Evolutionary conservation across 768 basidiomycete species (phyloP), one percentile per base, ranked within the genome.

Genomic region (Lyophyllum atratum): DNA sequence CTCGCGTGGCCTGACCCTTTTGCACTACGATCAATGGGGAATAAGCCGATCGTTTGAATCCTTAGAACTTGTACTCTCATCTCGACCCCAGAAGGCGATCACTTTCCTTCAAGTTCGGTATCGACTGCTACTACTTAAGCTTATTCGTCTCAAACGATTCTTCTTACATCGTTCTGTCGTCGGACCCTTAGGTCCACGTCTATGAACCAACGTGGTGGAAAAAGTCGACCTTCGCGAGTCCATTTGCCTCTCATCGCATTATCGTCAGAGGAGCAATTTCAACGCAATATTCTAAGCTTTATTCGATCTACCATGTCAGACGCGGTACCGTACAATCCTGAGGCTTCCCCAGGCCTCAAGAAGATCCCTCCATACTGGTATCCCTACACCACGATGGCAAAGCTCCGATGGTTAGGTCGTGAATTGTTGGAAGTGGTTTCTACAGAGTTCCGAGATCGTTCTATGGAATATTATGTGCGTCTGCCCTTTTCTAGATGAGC

Each of bases 401-500:
- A 98, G 70, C 82, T 86, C 50, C 82, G 95, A 26, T 97, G 95
- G 94, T 78, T 93, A 34, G 87, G 90, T 31, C 79, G 95, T 46
- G 90, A 94, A 70, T 79, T 97, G 34, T 73, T 98, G 22, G 95
- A 98, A 71, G 87, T 97, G 37, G 89, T 98, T 15, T 93, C 91
- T 0, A 95, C 94, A 0, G 95, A 98, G 70, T 98, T 96, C 68
- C 79, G 95, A 52, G 95, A 97, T 76, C 81, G 95, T 48, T 92
- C 89, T 14, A 88, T 95, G 80, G 95, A 98, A 65, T 98, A 95
- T 70, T 97, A 98, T 80, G 94, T 95, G 73, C 68, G 93, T 83
- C 34, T 29, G 9, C 14, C 4, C 31, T 50, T 50, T 46, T 48
- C 53, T 47, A 29, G 33, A 37, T 52, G 40, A 48, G 37, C 34